Conservation (phyloP, 257 asterid genomes). For the Capsicum baccatum region DNA sequence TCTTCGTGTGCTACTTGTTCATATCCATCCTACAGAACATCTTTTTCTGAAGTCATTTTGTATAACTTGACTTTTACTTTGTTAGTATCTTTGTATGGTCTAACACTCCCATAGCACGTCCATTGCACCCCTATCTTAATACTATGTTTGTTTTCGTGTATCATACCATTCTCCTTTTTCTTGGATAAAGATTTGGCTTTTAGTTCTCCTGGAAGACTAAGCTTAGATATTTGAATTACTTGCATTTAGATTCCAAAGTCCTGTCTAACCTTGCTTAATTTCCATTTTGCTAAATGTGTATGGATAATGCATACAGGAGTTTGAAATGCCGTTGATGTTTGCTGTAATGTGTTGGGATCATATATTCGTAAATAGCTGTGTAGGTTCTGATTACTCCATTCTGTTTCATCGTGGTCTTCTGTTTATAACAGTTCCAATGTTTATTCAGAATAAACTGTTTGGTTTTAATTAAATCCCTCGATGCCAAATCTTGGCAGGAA, state of each 20-base stretch:
- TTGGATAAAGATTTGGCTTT: not conserved
- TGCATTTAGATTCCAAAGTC: not conserved
- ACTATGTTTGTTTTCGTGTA: not conserved
- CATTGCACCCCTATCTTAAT: not conserved
- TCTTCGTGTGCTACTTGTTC: not conserved
- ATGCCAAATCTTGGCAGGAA: conserved; percentile 53
- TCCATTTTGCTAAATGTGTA: not conserved
- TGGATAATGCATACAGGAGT: not conserved
- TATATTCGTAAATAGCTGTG: not conserved
- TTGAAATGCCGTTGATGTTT: conserved; percentile 14
- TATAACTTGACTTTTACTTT: not conserved
- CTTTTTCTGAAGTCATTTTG: not conserved
- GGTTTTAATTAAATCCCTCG: not conserved
- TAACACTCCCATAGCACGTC: not conserved
- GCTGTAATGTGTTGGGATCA: conserved; percentile 26
- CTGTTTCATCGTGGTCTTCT: not conserved
- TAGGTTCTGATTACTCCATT: not conserved
- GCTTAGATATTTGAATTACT: not conserved
- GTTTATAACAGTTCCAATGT: not conserved
- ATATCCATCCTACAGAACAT: not conserved
- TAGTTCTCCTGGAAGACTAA: not conserved
- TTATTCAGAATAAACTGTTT: not conserved
- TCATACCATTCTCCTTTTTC: not conserved
- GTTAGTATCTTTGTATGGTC: not conserved
- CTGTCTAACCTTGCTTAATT: not conserved